A percentile compares a stretch with the other conserved stretches of the same genome.
Evolutionary conservation across 2,329 filamentous ascomycete species (phyloP).

Genomic region (Fusarium hostae): DNA sequence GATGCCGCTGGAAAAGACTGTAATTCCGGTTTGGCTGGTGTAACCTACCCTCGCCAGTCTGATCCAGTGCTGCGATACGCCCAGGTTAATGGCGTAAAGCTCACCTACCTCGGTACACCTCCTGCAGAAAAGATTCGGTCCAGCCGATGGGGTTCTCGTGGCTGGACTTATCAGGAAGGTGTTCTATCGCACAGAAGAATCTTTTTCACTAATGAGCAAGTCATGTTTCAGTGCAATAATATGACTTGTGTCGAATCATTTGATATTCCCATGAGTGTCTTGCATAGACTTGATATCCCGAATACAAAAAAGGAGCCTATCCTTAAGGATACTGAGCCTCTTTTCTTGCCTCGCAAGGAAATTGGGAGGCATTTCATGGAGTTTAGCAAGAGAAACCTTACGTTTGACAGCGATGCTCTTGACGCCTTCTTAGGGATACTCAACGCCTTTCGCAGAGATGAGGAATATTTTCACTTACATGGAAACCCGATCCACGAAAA

Average conservation of each 20-base stretch:
- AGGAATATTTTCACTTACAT: accelerated
- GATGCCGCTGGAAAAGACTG: no score
- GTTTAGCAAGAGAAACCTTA: background rate
- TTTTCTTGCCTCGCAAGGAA: accelerated
- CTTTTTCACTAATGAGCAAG: background rate
- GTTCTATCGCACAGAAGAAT: background rate
- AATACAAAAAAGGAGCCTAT: background rate
- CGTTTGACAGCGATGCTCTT: accelerated
- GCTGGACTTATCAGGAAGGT: background rate
- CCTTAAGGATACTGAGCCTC: background rate
- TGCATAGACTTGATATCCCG: background rate
- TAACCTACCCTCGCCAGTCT: no score
- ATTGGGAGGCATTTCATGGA: background rate
- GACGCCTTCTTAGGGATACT: background rate
- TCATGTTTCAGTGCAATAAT: background rate
- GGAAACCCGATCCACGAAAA: background rate
- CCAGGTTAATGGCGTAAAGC: background rate
- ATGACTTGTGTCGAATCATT: background rate
- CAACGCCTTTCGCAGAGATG: accelerated
- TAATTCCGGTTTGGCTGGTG: no score
- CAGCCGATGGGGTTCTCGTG: background rate
- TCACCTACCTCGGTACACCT: background rate
- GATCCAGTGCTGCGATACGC: background rate
- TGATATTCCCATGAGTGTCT: background rate
- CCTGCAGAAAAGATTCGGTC: background rate